Conservation (phyloP, 139 green algal species). For the Chara braunii region DNA sequence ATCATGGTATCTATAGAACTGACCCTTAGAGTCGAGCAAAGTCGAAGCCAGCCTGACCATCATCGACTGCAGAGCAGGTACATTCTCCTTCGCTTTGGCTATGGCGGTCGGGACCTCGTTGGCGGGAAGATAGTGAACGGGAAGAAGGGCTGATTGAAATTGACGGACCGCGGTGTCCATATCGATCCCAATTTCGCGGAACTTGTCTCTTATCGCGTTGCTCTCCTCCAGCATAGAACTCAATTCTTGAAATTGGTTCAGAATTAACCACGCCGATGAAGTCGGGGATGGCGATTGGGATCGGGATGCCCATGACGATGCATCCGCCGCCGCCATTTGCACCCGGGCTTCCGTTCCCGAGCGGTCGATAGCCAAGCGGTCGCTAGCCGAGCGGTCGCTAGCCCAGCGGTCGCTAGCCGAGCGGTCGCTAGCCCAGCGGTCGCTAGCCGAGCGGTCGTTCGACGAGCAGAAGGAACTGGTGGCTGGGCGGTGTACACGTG, state of each 20-base stretch:
- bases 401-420: no score
- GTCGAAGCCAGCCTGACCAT: slow-evolving; percentile 20
- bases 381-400: no score
- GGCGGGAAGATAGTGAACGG: slow-evolving; percentile 13
- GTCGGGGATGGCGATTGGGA: no score
- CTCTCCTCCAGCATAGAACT: background rate
- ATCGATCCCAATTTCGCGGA: background rate
- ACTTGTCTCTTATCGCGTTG: slow-evolving; percentile 14
- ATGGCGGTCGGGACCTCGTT: background rate
- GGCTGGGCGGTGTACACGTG: no score
- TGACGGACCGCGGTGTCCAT: slow-evolving; percentile 4
- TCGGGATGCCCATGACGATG: no score
- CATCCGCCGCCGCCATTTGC: no score
- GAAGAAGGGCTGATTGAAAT: slow-evolving; percentile 21
- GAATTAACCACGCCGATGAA: no score
- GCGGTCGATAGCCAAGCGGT: no score
- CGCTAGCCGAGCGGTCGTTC: no score
- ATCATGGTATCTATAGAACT: slow-evolving; percentile 40
- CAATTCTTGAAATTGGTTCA: slow-evolving; percentile 9
- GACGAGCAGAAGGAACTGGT: no score
- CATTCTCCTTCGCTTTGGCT: slow-evolving; percentile 2
- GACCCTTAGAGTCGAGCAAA: slow-evolving; percentile 8
- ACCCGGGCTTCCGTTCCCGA: no score
- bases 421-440: no score
- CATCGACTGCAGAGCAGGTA: background rate